Conservation (phyloP, 495 filamentous ascomycete species). For the Xeromyces bisporus region DNA sequence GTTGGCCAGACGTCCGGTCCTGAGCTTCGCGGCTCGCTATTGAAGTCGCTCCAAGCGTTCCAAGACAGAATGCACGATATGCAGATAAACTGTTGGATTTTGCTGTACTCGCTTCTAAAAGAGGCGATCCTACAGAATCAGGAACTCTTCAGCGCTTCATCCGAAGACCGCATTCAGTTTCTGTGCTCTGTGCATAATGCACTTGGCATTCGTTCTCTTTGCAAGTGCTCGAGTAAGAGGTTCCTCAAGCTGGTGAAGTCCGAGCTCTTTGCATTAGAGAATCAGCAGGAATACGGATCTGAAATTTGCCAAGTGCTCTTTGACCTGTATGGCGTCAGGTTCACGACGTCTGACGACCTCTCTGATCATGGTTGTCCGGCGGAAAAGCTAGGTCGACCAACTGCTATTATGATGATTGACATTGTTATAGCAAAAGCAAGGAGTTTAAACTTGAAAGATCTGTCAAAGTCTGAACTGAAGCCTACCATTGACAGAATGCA, state of each 20-base stretch:
- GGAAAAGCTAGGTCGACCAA: slow-evolving; percentile 58
- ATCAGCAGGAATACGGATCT: slow-evolving; percentile 51
- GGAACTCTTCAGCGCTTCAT: slow-evolving; percentile 39
- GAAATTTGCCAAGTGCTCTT: slow-evolving; percentile 78
- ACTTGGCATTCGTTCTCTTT: slow-evolving; percentile 71
- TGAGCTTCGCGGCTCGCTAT: slow-evolving; percentile 24
- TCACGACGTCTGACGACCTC: slow-evolving; percentile 49
- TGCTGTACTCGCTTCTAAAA: slow-evolving; percentile 58
- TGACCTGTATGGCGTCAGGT: slow-evolving; percentile 71
- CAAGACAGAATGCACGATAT: slow-evolving; percentile 68
- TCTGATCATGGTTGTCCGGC: slow-evolving; percentile 59
- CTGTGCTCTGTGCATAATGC: slow-evolving; percentile 66
- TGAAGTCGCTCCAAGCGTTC: slow-evolving; percentile 35
- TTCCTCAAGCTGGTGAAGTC: slow-evolving; percentile 81
- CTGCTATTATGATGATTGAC: slow-evolving; percentile 63
- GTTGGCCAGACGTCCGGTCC: slow-evolving; percentile 43
- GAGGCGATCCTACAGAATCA: slow-evolving; percentile 54
- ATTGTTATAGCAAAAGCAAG: slow-evolving; percentile 65
- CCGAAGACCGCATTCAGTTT: slow-evolving; percentile 56
- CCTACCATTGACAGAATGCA: slow-evolving; percentile 82
- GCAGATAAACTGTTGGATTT: slow-evolving; percentile 73
- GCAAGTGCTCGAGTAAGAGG: slow-evolving; percentile 65
- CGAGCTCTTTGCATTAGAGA: slow-evolving; percentile 48
- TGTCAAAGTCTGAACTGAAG: slow-evolving; percentile 79
- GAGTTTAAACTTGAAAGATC: slow-evolving; percentile 75